Evolutionary conservation across 169 alveolate species (phyloP), one percentile per base, ranked within the genome.

Genomic region (Cryptosporidium viatorum): DNA sequence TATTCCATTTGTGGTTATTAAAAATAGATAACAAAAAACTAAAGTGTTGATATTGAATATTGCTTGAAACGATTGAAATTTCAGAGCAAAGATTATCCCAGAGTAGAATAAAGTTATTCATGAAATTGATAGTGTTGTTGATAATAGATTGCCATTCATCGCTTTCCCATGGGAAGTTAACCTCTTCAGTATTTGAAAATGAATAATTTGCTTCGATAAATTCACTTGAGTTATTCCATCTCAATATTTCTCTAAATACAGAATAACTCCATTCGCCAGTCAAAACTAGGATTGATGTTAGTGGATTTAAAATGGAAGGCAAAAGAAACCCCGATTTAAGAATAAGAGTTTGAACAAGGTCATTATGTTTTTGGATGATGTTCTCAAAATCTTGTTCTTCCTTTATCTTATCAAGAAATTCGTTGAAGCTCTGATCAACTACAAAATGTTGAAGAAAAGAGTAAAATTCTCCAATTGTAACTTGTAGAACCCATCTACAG

Each of bases 401-500:
- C 52, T 35, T 31, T 3, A 74, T 23, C 23, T 35, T 74, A 23
- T 26, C 71, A n/a, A 74, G 68, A 58, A 74, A 74, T 1, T 37
- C 55, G 9, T 26, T 29, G 33, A 50, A 58, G 16, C 55, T 39
- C 6, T 58, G 71, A 0, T 74, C 68, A 59, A 58, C 68, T 1
- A 41, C 86, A 51, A 52, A 55, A 21, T 37, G 60, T 16, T 74
- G 86, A 16, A 74, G 39, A 59, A 74, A 74, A n/a, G 73, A 55
- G 45, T 74, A 74, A 23, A n/a, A 37, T 23, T 74, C 86, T 9
- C 86, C 86, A 18, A 74, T 52, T 0, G 71, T 74, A 6, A 55
- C 68, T 43, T 74, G 86, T 14, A 74, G 71, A 31, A 74, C 71
- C 86, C 86, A 74, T 74, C 86, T 74, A n/a, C 73, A 74, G 37